Percentiles rank a stretch among this genome's conserved stretches.
Conservation (phyloP, 2,329 filamentous ascomycete genomes). For the Sclerotinia spermophila region DNA sequence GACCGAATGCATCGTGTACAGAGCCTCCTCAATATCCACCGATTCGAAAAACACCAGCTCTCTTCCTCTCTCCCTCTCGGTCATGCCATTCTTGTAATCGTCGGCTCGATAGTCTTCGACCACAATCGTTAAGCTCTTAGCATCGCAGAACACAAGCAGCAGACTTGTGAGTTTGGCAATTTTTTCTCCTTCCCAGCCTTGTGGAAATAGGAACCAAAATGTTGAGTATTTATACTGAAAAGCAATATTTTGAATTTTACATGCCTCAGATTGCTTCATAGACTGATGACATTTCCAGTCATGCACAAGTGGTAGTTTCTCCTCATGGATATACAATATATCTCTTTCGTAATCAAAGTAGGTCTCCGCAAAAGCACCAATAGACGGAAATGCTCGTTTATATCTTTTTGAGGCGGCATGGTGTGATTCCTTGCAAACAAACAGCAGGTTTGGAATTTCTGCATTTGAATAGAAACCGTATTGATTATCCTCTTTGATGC, state of each 20-base stretch:
- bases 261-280: neutral
- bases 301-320: neutral
- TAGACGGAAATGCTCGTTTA: neutral
- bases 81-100: neutral
- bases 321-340: neutral
- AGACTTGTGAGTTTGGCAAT: neutral
- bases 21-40: neutral
- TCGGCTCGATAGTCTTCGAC: neutral
- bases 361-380: neutral
- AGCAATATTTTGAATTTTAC: neutral
- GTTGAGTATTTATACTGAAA: too few species aligned
- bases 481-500: neutral
- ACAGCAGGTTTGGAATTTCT: neutral
- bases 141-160: neutral
- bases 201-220: neutral
- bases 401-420: neutral
- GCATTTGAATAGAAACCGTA: neutral
- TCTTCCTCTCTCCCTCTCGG: too few species aligned
- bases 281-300: neutral
- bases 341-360: conserved; percentile 5
- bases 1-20: neutral
- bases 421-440: conserved; percentile 1
- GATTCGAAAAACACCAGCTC: neutral
- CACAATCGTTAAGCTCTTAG: neutral
- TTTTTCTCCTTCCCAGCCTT: neutral